These are phyloP conservation scores for Camellia oleifera DNA, from an alignment of 179 eudicot species.

Conservation along the genomic window DNA sequence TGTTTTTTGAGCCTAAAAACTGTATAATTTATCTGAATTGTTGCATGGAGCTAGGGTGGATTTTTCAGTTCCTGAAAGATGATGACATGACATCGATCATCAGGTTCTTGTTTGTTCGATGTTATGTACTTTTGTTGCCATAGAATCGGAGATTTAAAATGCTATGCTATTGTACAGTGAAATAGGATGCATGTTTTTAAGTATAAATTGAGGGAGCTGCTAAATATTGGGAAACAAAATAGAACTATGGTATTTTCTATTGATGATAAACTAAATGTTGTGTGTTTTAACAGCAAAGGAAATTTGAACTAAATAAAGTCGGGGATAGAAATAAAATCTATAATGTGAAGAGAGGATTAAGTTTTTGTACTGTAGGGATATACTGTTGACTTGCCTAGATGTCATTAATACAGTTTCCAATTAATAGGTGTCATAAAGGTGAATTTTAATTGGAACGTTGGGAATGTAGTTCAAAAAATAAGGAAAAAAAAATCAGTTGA, in stretches of 20 bases:
- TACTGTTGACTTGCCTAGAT: too few species aligned
- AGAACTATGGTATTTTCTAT: neutral
- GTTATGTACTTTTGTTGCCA: neutral
- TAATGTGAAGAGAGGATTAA: neutral
- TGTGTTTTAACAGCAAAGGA: neutral
- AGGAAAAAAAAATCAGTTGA: too few species aligned
- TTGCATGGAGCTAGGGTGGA: neutral
- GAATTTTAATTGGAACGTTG: too few species aligned
- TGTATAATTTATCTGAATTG: neutral
- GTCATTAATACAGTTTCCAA: neutral
- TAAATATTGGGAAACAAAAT: neutral
- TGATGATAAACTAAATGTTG: neutral
- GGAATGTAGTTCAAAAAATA: too few species aligned
- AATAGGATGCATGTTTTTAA: neutral
- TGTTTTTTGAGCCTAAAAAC: neutral
- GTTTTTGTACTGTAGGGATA: neutral
- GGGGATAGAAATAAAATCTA: too few species aligned
- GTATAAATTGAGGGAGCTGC: neutral
- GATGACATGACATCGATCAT: neutral
- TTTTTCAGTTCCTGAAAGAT: neutral
- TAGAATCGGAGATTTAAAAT: neutral
- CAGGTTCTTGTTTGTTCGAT: neutral
- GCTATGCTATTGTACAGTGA: neutral
- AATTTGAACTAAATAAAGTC: neutral
- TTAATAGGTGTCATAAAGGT: too few species aligned